A percentile compares a stretch with the other conserved stretches of the same genome.
phyloP scores from a whole-genome alignment of 2,329 filamentous ascomycete species.

The Dothiorella sarmentorum region DNA sequence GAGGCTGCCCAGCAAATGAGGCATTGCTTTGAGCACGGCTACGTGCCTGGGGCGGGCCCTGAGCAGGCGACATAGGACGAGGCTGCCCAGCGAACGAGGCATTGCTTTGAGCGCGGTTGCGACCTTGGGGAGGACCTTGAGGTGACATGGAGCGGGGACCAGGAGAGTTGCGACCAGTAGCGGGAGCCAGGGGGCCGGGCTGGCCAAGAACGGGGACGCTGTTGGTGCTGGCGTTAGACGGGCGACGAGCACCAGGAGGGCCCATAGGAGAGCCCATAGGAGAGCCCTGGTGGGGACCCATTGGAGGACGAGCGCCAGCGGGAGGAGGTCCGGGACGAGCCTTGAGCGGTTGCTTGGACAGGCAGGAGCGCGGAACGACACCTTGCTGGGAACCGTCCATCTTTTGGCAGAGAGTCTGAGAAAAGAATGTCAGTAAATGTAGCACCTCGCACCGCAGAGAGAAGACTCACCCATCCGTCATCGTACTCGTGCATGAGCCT shows the following conservation, averaged over 20 bases:
- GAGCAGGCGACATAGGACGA: constrained; percentile 40
- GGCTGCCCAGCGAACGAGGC: constrained; percentile 33
- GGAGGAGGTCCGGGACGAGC: constrained; percentile 59
- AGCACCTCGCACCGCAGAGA: neutral
- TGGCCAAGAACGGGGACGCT: constrained; percentile 27
- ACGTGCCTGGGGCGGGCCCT: constrained; percentile 23
- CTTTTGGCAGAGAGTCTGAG: constrained; percentile 82
- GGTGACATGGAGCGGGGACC: constrained; percentile 24
- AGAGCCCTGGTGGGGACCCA: constrained; percentile 32
- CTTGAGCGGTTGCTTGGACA: constrained; percentile 89
- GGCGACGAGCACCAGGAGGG: constrained; percentile 32
- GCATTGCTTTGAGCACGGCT: constrained; percentile 38
- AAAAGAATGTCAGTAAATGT: constrained; percentile 24
- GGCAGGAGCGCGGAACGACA: constrained; percentile 87
- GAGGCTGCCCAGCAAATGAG: constrained; percentile 30
- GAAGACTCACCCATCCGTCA: constrained; percentile 83
- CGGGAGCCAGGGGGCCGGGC: constrained; percentile 35
- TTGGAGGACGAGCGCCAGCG: constrained; percentile 55
- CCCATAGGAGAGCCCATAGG: constrained; percentile 37
- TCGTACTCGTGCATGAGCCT: constrained; percentile 93
- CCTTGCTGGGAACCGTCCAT: constrained; percentile 90
- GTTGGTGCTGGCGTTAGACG: neutral
- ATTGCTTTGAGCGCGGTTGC: constrained; percentile 37
- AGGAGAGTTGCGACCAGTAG: constrained; percentile 46
- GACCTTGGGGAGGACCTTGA: constrained; percentile 37